Conservation (phyloP, 306 rosid genomes). For the Vicia sativa region DNA sequence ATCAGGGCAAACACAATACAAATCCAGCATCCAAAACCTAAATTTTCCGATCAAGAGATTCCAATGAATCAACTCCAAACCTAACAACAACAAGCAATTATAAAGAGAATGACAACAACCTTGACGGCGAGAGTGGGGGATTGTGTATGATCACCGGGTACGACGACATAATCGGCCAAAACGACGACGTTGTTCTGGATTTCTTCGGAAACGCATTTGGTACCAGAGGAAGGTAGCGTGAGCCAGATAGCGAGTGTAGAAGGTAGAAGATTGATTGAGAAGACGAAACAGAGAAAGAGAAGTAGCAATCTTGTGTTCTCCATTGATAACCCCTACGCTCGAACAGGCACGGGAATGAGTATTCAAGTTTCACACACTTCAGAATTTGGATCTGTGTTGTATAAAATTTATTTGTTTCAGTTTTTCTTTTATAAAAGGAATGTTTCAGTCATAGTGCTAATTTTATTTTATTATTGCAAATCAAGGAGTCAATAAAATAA, state of each 20-base stretch:
- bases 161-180: slow-evolving; percentile 78
- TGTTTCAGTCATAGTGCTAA: too few species aligned
- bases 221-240: slow-evolving; percentile 60
- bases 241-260: slow-evolving; percentile 57
- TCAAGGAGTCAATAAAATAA: too few species aligned
- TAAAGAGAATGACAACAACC: slow-evolving; percentile 34
- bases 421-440: not conserved
- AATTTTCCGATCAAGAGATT: slow-evolving; percentile 5
- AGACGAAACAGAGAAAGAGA: slow-evolving; percentile 29
- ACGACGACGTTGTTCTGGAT: slow-evolving; percentile 88
- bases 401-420: not conserved
- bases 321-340: slow-evolving; percentile 26
- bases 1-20: not conserved
- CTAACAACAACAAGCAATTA: not conserved
- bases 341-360: not conserved
- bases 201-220: slow-evolving; percentile 97
- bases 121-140: slow-evolving; percentile 69
- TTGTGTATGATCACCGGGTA: slow-evolving; percentile 52
- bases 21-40: not conserved
- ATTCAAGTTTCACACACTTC: not conserved
- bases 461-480: too few species aligned
- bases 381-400: slow-evolving; percentile 11
- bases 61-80: slow-evolving; percentile 22
- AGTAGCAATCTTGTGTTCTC: slow-evolving; percentile 35
- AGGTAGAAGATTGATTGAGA: slow-evolving; percentile 33